These are phyloP conservation scores for Solanum clarkiae DNA, from an alignment of 257 asterid genomes.

Conservation along the genomic window DNA sequence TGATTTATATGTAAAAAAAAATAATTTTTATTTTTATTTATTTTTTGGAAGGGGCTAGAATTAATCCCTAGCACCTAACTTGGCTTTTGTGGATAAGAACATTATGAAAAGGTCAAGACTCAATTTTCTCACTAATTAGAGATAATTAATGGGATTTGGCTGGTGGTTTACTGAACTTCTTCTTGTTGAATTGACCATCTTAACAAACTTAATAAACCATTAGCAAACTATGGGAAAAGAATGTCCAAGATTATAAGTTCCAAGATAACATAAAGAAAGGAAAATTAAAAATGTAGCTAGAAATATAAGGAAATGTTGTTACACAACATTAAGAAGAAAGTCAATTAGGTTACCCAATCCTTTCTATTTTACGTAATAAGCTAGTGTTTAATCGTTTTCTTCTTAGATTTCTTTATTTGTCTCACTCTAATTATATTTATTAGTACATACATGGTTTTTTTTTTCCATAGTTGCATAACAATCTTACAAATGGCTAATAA, in stretches of 20 bases:
- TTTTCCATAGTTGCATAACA: neutral
- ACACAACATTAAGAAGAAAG: neutral
- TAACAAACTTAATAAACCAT: neutral
- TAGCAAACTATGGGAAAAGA: neutral
- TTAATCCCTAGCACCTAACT: neutral
- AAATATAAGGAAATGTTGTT: neutral
- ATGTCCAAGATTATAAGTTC: neutral
- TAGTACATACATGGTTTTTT: neutral
- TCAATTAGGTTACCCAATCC: slow-evolving; percentile 4
- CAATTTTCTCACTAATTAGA: neutral
- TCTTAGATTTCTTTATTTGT: neutral
- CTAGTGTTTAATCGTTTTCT: neutral
- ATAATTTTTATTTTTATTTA: no score
- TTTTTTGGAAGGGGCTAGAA: no score
- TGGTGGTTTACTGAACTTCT: neutral
- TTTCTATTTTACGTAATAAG: neutral
- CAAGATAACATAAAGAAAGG: neutral
- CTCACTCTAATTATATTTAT: neutral
- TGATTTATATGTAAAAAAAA: neutral
- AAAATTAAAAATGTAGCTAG: neutral
- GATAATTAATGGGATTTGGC: neutral
- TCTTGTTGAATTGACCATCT: neutral
- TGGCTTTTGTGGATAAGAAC: slow-evolving; percentile 3
- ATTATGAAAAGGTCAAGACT: slow-evolving; percentile 3
- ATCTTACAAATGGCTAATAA: neutral